phyloP scores from a whole-genome alignment of 2,329 filamentous ascomycete genomes.

The Pseudogymnoascus sp. region DNA sequence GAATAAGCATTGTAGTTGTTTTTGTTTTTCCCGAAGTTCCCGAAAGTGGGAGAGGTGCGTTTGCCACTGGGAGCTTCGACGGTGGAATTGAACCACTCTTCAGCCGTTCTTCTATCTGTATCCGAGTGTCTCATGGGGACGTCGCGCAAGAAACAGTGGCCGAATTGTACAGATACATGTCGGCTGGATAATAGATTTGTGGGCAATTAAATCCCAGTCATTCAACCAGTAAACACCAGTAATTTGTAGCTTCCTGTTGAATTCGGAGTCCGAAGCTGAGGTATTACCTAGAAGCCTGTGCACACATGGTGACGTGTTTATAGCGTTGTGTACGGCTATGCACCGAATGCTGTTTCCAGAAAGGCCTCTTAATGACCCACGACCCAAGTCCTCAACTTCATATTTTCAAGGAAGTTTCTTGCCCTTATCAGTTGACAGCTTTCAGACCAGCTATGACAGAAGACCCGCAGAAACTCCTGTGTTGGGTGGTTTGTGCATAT shows the following conservation, averaged over 20 bases:
- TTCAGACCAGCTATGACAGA: constrained; percentile 20
- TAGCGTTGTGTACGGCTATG: not conserved
- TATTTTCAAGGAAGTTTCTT: not conserved
- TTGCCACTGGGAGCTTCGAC: no score
- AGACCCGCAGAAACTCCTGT: not conserved
- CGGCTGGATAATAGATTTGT: not conserved
- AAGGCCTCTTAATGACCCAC: not conserved
- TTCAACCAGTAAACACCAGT: no score
- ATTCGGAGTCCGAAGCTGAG: not conserved
- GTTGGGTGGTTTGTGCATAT: not conserved
- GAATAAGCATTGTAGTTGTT: no score
- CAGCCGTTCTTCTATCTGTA: no score
- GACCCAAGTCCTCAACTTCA: not conserved
- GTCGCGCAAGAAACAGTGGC: not conserved
- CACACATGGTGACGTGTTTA: not conserved
- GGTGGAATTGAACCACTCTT: no score
- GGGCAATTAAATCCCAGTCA: not conserved
- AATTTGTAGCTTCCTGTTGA: not conserved
- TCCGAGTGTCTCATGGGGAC: not conserved
- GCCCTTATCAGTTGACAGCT: not conserved
- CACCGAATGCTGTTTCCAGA: not conserved
- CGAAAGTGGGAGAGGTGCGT: no score
- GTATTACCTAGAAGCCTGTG: not conserved
- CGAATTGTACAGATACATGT: not conserved
- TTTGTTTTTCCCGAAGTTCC: no score